Percentiles rank a stretch among this genome's conserved stretches.
phyloP scores from a whole-genome alignment of 257 asterid genomes.

The Agastache rugosa region DNA sequence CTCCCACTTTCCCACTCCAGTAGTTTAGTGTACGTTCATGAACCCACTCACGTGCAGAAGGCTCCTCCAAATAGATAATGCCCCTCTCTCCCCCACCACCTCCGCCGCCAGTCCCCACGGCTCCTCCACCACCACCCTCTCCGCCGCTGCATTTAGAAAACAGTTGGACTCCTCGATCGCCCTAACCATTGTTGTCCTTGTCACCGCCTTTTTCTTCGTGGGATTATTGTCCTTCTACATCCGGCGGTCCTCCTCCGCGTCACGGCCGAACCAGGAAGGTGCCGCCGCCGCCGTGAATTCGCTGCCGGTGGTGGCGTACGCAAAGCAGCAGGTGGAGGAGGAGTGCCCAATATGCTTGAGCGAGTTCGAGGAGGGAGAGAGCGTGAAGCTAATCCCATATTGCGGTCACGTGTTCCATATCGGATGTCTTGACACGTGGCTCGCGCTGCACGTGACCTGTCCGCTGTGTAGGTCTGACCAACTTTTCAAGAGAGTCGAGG shows the following conservation, averaged over 20 bases:
- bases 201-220: slow-evolving; percentile 66
- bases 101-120: neutral
- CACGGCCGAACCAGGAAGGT: neutral
- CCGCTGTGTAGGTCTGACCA: slow-evolving; percentile 75
- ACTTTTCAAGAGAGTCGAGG: slow-evolving; percentile 44
- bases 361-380: slow-evolving; percentile 64
- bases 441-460: slow-evolving; percentile 69
- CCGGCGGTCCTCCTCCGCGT: slow-evolving; percentile 54
- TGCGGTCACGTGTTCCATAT: slow-evolving; percentile 84
- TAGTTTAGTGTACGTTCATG: neutral
- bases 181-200: slow-evolving; percentile 56
- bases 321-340: slow-evolving; percentile 49
- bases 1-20: neutral
- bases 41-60: slow-evolving; percentile 22
- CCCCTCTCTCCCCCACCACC: neutral
- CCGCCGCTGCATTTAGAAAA: slow-evolving; percentile 16
- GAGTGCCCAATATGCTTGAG: slow-evolving; percentile 73
- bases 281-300: slow-evolving; percentile 46
- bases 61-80: slow-evolving; percentile 27
- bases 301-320: slow-evolving; percentile 61
- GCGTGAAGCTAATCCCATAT: slow-evolving; percentile 63
- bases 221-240: slow-evolving; percentile 63
- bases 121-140: neutral
- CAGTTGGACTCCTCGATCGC: slow-evolving; percentile 64
- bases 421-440: slow-evolving; percentile 79